phyloP scores from a whole-genome alignment of 2,329 filamentous ascomycete genomes.

The Harringtonia aguacate region DNA sequence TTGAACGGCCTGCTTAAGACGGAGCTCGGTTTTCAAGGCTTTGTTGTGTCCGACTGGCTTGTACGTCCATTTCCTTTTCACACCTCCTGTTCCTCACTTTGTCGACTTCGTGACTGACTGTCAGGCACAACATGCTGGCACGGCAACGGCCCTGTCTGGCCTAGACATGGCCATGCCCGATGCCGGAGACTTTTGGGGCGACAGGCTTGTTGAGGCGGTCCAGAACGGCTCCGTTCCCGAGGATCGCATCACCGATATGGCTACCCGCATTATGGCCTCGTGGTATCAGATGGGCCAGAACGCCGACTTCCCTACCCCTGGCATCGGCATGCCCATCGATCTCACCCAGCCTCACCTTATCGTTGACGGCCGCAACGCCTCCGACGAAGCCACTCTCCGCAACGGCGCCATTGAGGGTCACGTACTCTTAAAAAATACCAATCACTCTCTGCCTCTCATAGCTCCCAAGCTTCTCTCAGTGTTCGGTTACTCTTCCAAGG shows the following conservation, averaged over 20 bases:
- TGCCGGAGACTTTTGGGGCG: constrained; percentile 28
- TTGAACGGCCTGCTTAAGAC: constrained; percentile 55
- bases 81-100: not conserved
- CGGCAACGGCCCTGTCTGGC: constrained; percentile 51
- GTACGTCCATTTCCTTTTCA: not conserved
- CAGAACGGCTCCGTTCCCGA: constrained; percentile 47
- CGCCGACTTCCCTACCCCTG: constrained; percentile 31
- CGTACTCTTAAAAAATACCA: constrained; percentile 52
- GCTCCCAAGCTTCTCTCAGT: constrained; percentile 41
- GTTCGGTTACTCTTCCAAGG: constrained; percentile 48
- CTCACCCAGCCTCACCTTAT: constrained; percentile 37
- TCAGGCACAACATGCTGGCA: constrained; percentile 52
- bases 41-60: constrained; percentile 56
- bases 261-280: constrained; percentile 31
- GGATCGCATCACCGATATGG: constrained; percentile 31
- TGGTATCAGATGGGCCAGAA: constrained; percentile 48
- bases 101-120: not conserved
- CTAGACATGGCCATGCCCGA: constrained; percentile 63
- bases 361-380: constrained; percentile 43
- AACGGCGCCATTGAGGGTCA: constrained; percentile 51
- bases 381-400: constrained; percentile 29
- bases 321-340: constrained; percentile 39
- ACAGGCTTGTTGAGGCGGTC: constrained; percentile 48
- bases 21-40: constrained; percentile 50
- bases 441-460: constrained; percentile 42